Evolutionary conservation across 1,284 basidiomycete species (phyloP).

Genomic region (Cryptococcus sp.): DNA sequence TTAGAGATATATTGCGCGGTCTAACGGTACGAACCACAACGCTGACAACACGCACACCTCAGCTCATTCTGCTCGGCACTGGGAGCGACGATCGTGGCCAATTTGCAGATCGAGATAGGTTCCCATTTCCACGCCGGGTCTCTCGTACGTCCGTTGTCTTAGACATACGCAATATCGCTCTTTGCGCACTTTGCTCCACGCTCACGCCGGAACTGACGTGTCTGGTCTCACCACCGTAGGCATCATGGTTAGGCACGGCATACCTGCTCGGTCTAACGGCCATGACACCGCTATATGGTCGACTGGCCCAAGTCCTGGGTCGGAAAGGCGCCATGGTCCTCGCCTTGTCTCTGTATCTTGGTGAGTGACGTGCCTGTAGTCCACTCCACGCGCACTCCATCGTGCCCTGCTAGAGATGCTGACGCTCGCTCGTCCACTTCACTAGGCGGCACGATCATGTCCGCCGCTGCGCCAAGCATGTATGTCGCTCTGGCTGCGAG

Average conservation of each 20-base stretch:
- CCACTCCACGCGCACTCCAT: neutral
- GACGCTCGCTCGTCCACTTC: neutral
- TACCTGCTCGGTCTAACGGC: conserved; percentile 39
- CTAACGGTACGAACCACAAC: neutral
- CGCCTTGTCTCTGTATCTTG: conserved; percentile 21
- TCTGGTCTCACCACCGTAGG: conserved; percentile 4
- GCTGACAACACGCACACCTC: neutral
- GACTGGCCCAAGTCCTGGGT: conserved; percentile 34
- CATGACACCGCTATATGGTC: conserved; percentile 38
- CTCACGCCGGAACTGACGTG: neutral
- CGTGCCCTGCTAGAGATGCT: conserved; percentile 1
- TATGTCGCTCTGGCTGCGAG: conserved; percentile 26
- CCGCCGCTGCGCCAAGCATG: conserved; percentile 33
- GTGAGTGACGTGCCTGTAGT: conserved; percentile 8
- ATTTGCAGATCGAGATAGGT: conserved; percentile 41
- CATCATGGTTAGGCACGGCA: conserved; percentile 38
- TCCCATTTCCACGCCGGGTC: conserved; percentile 36
- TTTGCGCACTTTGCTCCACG: neutral
- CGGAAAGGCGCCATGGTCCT: conserved; percentile 30
- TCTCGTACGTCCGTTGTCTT: conserved; percentile 20
- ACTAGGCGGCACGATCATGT: conserved; percentile 29
- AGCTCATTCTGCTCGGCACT: conserved; percentile 38
- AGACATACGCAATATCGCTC: neutral
- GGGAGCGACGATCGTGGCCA: conserved; percentile 36
- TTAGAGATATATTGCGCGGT: no score